These are phyloP conservation scores for Calonectria hongkongensis DNA, from an alignment of 2,329 filamentous ascomycete species.

Conservation along the genomic window DNA sequence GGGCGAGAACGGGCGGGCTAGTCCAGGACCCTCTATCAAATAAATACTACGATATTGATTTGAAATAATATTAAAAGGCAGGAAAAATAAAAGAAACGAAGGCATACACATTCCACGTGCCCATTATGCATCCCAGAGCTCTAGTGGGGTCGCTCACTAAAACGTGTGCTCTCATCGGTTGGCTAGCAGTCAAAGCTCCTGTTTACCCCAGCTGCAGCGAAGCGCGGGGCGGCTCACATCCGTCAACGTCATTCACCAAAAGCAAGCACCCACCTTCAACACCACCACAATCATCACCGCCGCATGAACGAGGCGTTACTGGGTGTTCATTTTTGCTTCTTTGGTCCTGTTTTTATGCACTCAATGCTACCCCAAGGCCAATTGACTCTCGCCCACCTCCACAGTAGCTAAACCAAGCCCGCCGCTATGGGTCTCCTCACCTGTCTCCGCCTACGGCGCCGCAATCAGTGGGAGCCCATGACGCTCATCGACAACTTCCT, in stretches of 20 bases:
- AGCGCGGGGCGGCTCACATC: constrained; percentile 40
- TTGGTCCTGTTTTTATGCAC: background rate
- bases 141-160: constrained; percentile 34
- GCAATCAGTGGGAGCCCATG: constrained; percentile 67
- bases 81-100: background rate
- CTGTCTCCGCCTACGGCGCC: constrained; percentile 68
- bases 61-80: background rate
- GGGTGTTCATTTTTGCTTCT: background rate
- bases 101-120: background rate
- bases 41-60: background rate
- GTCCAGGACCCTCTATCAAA: background rate
- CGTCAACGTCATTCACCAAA: constrained; percentile 44
- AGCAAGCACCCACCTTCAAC: constrained; percentile 19
- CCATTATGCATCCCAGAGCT: background rate
- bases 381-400: background rate
- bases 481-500: constrained; percentile 78
- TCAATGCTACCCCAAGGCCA: background rate
- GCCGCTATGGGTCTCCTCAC: constrained; percentile 66
- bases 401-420: background rate
- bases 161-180: constrained; percentile 43
- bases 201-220: constrained; percentile 41
- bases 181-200: constrained; percentile 34
- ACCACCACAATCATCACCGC: constrained; percentile 28
- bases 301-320: constrained; percentile 9
- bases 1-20: background rate